These are phyloP conservation scores for Parathielavia appendiculata DNA, from an alignment of 495 filamentous ascomycete genomes.

Conservation along the genomic window DNA sequence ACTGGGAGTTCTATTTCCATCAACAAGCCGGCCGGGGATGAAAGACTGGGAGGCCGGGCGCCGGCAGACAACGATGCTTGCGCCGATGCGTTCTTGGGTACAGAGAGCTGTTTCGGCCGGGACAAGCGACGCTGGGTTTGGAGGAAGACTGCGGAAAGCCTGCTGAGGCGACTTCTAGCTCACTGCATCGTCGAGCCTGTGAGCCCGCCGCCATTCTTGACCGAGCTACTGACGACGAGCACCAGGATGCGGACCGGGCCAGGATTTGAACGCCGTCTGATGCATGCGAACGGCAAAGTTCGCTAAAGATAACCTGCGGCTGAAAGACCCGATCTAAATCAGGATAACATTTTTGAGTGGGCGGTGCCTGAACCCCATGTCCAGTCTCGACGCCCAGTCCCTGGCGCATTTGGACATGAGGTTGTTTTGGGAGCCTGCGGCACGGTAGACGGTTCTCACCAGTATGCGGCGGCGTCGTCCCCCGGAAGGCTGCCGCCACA, in stretches of 20 bases:
- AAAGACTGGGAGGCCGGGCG: not conserved
- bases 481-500: slow-evolving; percentile 18
- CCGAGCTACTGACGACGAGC: slow-evolving; percentile 8
- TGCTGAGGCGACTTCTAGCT: not conserved
- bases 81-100: not conserved
- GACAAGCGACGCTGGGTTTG: not conserved
- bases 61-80: not conserved
- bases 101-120: not conserved
- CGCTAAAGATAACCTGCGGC: slow-evolving; percentile 23
- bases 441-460: too few species aligned
- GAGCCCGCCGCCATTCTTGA: not conserved
- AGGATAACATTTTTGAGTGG: not conserved
- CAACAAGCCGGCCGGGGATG: not conserved
- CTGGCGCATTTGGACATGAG: not conserved
- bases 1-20: not conserved
- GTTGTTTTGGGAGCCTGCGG: not conserved
- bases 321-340: slow-evolving; percentile 4
- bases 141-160: not conserved
- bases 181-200: not conserved
- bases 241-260: slow-evolving; percentile 2
- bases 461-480: not conserved
- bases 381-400: slow-evolving; percentile 2
- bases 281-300: slow-evolving; percentile 13
- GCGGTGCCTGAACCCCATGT: slow-evolving; percentile 6
- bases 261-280: slow-evolving; percentile 1